Conservation (phyloP, 78 protist species). For the Isochrysis galbana region DNA sequence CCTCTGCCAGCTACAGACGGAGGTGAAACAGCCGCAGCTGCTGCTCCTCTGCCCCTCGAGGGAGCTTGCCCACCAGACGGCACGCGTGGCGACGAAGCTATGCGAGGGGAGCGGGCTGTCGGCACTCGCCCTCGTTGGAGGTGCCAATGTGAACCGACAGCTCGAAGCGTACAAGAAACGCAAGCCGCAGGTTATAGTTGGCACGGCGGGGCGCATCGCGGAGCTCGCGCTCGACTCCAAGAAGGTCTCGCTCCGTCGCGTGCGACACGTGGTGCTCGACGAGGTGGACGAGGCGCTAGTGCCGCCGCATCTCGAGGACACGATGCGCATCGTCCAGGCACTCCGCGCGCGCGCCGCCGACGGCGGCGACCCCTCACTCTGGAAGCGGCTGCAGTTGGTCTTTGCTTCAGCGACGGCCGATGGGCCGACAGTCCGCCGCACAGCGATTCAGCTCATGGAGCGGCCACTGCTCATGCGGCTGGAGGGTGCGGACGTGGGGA, state of each 20-base stretch:
- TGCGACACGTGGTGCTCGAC: constrained; percentile 2
- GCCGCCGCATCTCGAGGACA: background rate
- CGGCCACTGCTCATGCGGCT: background rate
- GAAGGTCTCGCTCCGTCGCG: background rate
- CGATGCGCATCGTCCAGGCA: background rate
- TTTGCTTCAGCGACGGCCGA: constrained; percentile 26
- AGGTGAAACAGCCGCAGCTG: background rate
- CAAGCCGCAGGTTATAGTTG: background rate
- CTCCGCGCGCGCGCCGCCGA: background rate
- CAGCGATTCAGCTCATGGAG: background rate
- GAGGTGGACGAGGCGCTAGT: constrained; percentile 18
- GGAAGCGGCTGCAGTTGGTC: background rate
- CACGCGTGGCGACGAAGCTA: background rate
- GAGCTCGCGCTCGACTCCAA: background rate
- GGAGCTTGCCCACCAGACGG: constrained; percentile 49
- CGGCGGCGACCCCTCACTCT: background rate
- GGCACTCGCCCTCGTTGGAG: background rate
- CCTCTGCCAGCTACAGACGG: background rate
- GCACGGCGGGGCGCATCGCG: background rate
- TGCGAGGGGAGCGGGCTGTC: background rate
- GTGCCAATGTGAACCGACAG: background rate
- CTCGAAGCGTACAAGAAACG: background rate
- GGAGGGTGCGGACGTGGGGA: no score
- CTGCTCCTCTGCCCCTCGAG: constrained; percentile 41
- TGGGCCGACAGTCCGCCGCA: background rate